Evolutionary conservation across 306 rosid species (phyloP).

Genomic region (Quercus glauca): DNA sequence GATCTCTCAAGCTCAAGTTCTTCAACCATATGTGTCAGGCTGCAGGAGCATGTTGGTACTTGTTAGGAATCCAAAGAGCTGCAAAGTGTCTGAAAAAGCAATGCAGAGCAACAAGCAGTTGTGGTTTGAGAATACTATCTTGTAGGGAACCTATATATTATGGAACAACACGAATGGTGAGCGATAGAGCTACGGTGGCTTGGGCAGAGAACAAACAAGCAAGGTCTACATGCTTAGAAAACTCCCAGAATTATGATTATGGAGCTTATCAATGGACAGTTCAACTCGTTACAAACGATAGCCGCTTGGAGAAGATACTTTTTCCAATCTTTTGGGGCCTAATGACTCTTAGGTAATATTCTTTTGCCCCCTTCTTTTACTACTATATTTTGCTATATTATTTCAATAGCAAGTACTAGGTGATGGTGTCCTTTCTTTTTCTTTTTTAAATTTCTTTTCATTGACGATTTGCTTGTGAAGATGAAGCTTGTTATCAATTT

Average conservation of each 20-base stretch:
- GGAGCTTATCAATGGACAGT: constrained; percentile 86
- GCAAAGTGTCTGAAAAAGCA: constrained; percentile 64
- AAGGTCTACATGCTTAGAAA: constrained; percentile 62
- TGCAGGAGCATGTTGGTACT: constrained; percentile 99
- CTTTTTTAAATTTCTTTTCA: no score
- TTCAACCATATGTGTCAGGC: constrained; percentile 43
- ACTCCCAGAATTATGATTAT: constrained; percentile 55
- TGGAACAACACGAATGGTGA: constrained; percentile 39
- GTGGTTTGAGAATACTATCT: constrained; percentile 49
- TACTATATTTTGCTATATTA: no score
- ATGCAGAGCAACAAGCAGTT: constrained; percentile 45
- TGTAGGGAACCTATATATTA: constrained; percentile 67
- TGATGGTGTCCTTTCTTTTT: no score
- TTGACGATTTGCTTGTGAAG: no score
- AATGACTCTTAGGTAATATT: constrained; percentile 80
- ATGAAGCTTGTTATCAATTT: no score
- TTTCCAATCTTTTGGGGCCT: constrained; percentile 94
- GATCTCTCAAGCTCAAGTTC: background rate
- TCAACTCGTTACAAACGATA: constrained; percentile 74
- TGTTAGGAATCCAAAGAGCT: constrained; percentile 85
- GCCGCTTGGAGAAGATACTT: constrained; percentile 77
- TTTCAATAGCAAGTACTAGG: no score
- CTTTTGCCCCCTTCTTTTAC: background rate
- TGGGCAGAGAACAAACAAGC: constrained; percentile 71
- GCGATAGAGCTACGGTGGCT: constrained; percentile 44